phyloP scores from a whole-genome alignment of 1,139 yeast genomes.

The Debaryomyces udenii region DNA sequence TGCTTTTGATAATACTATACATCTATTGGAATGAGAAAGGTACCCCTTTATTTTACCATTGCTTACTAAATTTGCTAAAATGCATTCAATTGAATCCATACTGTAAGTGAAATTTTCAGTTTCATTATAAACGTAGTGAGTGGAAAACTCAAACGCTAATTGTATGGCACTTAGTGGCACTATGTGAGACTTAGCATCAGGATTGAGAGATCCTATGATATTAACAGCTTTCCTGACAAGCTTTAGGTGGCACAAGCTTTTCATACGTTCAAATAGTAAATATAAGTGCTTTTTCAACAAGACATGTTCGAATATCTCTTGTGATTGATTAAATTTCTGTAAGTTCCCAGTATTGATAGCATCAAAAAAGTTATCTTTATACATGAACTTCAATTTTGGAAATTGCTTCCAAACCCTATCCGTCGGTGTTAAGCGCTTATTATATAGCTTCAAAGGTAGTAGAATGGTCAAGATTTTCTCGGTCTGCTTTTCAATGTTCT shows the following conservation, averaged over 20 bases:
- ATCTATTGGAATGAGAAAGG: slow-evolving; percentile 72
- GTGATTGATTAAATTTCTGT: slow-evolving; percentile 44
- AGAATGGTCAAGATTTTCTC: slow-evolving; percentile 51
- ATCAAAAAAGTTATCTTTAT: slow-evolving; percentile 48
- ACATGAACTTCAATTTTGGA: slow-evolving; percentile 48
- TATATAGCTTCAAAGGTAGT: slow-evolving; percentile 57
- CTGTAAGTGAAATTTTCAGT: slow-evolving; percentile 17
- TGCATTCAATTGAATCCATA: slow-evolving; percentile 67
- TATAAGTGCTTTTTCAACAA: slow-evolving; percentile 65
- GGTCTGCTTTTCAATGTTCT: slow-evolving; percentile 28
- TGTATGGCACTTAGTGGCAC: slow-evolving; percentile 53
- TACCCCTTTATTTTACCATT: slow-evolving; percentile 77
- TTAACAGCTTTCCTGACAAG: slow-evolving; percentile 53
- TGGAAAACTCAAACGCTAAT: slow-evolving; percentile 48
- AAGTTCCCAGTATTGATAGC: slow-evolving; percentile 62
- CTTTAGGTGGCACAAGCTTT: slow-evolving; percentile 54
- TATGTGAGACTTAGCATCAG: slow-evolving; percentile 31
- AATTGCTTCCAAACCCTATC: slow-evolving; percentile 43
- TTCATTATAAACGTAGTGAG: slow-evolving; percentile 17
- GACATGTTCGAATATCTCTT: slow-evolving; percentile 49
- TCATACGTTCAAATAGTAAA: slow-evolving; percentile 58
- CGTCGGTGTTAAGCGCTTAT: slow-evolving; percentile 45
- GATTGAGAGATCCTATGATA: slow-evolving; percentile 38
- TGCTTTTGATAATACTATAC: slow-evolving; percentile 75
- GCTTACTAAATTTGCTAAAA: slow-evolving; percentile 67